These are phyloP conservation scores for Solanum sejunctum DNA, from an alignment of 257 asterid genomes.

Conservation along the genomic window DNA sequence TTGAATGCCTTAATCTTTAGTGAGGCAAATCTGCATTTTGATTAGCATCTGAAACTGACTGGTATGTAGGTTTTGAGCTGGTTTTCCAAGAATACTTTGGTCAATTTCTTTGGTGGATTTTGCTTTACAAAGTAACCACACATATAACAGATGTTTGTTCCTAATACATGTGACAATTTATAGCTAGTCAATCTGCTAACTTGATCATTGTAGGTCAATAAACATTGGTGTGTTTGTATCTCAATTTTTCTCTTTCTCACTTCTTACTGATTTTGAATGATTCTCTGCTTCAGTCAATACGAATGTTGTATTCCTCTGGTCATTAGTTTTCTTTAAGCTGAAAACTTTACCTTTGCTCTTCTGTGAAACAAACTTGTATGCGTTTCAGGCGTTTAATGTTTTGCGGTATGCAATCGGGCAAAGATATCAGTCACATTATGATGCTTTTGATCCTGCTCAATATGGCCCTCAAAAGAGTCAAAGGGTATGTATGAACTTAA, in stretches of 20 bases:
- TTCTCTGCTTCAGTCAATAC: conserved; percentile 13
- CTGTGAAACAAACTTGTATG: background rate
- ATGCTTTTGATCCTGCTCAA: conserved; percentile 83
- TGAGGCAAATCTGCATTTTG: background rate
- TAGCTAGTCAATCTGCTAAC: background rate
- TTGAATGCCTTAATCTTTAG: background rate
- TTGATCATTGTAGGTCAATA: background rate
- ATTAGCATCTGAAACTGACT: background rate
- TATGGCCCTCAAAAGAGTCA: conserved; percentile 95
- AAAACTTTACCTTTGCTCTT: conserved; percentile 1
- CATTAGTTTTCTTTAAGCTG: conserved; percentile 1
- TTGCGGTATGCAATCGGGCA: conserved; percentile 86
- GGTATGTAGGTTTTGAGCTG: background rate
- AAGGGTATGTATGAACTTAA: conserved; percentile 38
- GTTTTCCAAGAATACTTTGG: background rate
- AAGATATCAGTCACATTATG: conserved; percentile 79
- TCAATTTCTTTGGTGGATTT: background rate
- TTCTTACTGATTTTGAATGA: background rate
- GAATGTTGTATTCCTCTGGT: conserved; percentile 3
- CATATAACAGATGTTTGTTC: background rate
- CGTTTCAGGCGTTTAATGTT: conserved; percentile 80
- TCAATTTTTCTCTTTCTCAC: background rate
- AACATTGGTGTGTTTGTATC: background rate
- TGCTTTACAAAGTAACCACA: background rate
- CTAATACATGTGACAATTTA: background rate